A percentile compares a stretch with the other conserved stretches of the same genome.
These are phyloP conservation scores for Pyrus betulifolia DNA, from an alignment of 306 rosid genomes.

Conservation along the genomic window DNA sequence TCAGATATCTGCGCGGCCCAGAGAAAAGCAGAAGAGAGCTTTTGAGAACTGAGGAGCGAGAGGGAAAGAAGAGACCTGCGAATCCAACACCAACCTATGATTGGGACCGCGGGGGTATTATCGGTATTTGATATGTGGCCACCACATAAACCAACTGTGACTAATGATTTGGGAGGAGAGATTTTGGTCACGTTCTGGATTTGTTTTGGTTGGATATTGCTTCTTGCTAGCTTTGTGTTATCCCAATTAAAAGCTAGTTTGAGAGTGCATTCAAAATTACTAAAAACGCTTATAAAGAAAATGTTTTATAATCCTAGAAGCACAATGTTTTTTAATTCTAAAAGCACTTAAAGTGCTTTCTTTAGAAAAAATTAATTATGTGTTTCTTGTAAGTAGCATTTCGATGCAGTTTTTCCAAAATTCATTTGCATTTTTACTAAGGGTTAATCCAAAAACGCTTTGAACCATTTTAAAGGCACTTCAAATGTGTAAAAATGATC, in stretches of 20 bases:
- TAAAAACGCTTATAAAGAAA: no score
- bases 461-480: no score
- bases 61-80: background rate
- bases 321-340: no score
- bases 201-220: background rate
- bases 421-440: no score
- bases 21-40: background rate
- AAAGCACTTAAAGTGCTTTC: accelerated
- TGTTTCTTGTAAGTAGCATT: no score
- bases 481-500: no score
- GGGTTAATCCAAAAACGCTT: no score
- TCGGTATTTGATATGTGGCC: background rate
- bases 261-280: no score
- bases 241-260: background rate
- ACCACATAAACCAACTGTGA: background rate
- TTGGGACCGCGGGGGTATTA: background rate
- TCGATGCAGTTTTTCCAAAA: no score
- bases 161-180: background rate
- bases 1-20: background rate
- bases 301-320: no score
- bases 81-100: background rate
- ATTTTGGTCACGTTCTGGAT: background rate
- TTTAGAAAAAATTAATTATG: no score
- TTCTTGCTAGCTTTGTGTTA: background rate
- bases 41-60: background rate